Conservation (phyloP, 2,329 filamentous ascomycete species). For the Ceratocystis diversiconidia region DNA sequence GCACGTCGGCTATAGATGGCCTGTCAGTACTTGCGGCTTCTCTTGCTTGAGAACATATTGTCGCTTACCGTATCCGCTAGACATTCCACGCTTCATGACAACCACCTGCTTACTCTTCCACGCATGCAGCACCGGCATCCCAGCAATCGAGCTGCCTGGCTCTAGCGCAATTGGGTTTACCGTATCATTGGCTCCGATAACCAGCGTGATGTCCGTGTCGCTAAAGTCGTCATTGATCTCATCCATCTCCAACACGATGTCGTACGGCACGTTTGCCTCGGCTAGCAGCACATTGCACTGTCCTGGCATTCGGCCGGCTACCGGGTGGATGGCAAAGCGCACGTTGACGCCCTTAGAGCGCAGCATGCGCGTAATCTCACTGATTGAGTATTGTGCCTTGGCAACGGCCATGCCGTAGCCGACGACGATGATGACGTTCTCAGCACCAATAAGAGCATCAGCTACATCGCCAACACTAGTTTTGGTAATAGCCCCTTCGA, state of each 20-base stretch:
- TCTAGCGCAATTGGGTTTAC: constrained; percentile 84
- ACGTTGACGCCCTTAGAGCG: constrained; percentile 66
- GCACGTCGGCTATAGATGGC: constrained; percentile 53
- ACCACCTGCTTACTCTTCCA: constrained; percentile 92
- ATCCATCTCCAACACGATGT: constrained; percentile 89
- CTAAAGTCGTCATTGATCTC: constrained; percentile 88
- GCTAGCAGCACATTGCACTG: constrained; percentile 86
- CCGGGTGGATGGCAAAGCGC: constrained; percentile 79
- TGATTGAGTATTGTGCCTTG: constrained; percentile 82
- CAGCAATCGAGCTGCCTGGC: constrained; percentile 68
- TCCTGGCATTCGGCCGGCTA: constrained; percentile 82
- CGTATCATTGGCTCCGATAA: constrained; percentile 86
- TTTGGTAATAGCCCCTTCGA: constrained; percentile 65
- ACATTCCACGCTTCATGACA: constrained; percentile 86
- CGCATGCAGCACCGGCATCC: constrained; percentile 82
- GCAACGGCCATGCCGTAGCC: constrained; percentile 92
- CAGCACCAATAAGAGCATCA: constrained; percentile 58
- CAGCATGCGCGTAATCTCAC: constrained; percentile 61
- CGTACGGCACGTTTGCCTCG: constrained; percentile 77
- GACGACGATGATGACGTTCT: constrained; percentile 78
- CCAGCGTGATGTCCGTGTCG: constrained; percentile 72
- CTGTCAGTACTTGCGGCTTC: constrained; percentile 18
- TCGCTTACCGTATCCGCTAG: constrained; percentile 63
- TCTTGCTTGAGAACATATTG: too few species aligned
- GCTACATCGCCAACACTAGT: constrained; percentile 70